Percentiles rank a stretch among this genome's conserved stretches.
Conservation (phyloP, 495 filamentous ascomycete species). For the Tricharina praecox region DNA sequence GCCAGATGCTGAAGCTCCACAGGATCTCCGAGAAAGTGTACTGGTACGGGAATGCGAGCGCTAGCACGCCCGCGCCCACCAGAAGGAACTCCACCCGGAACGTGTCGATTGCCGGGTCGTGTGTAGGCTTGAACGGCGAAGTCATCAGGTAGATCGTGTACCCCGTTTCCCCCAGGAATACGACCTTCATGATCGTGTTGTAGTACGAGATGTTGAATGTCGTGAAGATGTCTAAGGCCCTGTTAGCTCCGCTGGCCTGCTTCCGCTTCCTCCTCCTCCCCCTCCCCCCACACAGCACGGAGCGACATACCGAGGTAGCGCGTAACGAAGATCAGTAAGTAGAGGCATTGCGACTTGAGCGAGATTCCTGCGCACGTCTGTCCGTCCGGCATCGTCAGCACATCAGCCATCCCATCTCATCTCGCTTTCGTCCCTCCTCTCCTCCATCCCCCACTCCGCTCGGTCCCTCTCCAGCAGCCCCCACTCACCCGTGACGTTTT, state of each 20-base stretch:
- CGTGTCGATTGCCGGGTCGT: constrained; percentile 87
- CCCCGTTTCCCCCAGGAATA: constrained; percentile 70
- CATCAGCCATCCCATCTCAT: no score
- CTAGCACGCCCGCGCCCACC: constrained; percentile 57
- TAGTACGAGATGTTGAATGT: constrained; percentile 64
- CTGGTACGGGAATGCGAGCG: constrained; percentile 61
- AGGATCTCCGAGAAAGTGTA: constrained; percentile 62
- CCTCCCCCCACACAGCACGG: no score
- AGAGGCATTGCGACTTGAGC: constrained; percentile 91
- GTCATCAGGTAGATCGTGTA: constrained; percentile 97
- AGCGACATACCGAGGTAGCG: constrained; percentile 47
- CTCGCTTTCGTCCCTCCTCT: no score
- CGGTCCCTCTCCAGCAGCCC: no score
- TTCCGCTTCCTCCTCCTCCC: no score
- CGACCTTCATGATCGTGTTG: constrained; percentile 86
- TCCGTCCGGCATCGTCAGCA: no score
- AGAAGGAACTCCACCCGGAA: constrained; percentile 91
- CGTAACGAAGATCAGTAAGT: constrained; percentile 80
- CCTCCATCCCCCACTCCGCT: no score
- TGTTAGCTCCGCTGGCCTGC: not conserved
- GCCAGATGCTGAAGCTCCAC: constrained; percentile 96
- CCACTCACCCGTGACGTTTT: no score
- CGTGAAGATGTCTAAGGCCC: not conserved
- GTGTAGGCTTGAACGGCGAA: constrained; percentile 84
- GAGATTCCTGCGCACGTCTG: constrained; percentile 88